Evolutionary conservation across 148 eudicot genomes (phyloP).

Genomic region (Fagopyrum esculentum): DNA sequence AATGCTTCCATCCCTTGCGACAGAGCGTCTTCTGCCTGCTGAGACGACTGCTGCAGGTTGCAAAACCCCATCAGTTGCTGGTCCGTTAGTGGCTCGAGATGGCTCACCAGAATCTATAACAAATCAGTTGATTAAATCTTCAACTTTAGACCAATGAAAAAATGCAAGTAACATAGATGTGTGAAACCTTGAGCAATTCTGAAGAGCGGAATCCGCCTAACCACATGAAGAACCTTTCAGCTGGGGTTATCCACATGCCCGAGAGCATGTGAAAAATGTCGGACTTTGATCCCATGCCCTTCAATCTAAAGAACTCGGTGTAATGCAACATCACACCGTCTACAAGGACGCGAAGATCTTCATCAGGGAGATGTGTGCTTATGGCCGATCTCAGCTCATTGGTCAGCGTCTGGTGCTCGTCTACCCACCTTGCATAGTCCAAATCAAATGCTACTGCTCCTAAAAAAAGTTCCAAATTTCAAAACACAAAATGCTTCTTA

Average conservation of each 20-base stretch:
- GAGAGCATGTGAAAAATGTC: slow-evolving; percentile 47
- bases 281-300: slow-evolving; percentile 33
- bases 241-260: slow-evolving; percentile 55
- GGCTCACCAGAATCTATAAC: slow-evolving; percentile 53
- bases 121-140: too few relatives aligned
- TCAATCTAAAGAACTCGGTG: slow-evolving; percentile 38
- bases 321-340: slow-evolving; percentile 43
- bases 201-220: slow-evolving; percentile 51
- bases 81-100: slow-evolving; percentile 82
- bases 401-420: slow-evolving; percentile 35
- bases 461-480: background rate
- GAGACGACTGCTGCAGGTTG: slow-evolving; percentile 70
- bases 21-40: slow-evolving; percentile 77
- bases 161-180: background rate
- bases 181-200: slow-evolving; percentile 37
- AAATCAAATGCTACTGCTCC: slow-evolving; percentile 44
- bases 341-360: slow-evolving; percentile 39
- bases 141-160: background rate
- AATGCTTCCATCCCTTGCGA: slow-evolving; percentile 44
- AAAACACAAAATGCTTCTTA: background rate
- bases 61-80: slow-evolving; percentile 69
- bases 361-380: slow-evolving; percentile 37
- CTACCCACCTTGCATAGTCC: slow-evolving; percentile 49
- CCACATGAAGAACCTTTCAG: slow-evolving; percentile 51
- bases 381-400: slow-evolving; percentile 46